Evolutionary conservation across 2,329 filamentous ascomycete species (phyloP).

Genomic region (Phialocephala sp.): DNA sequence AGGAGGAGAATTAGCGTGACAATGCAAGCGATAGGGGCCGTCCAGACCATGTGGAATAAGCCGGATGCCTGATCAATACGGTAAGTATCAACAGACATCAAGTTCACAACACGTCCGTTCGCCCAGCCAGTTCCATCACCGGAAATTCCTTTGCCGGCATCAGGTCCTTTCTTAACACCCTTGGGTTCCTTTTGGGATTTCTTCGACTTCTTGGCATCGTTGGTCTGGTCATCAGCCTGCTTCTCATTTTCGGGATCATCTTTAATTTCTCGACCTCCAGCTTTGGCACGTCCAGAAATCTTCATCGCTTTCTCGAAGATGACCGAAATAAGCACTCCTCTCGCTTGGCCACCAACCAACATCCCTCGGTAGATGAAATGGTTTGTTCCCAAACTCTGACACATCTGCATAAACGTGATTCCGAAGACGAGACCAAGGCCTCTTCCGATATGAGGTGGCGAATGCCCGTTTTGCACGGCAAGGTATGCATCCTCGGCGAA

Average conservation of each 20-base stretch:
- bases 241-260: constrained; percentile 47
- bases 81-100: constrained; percentile 96
- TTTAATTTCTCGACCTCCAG: constrained; percentile 68
- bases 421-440: constrained; percentile 86
- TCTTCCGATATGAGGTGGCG: constrained; percentile 70
- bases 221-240: constrained; percentile 49
- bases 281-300: constrained; percentile 85
- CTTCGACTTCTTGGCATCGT: constrained; percentile 47
- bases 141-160: constrained; percentile 54
- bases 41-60: constrained; percentile 92
- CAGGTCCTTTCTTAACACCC: constrained; percentile 47
- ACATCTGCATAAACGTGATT: constrained; percentile 82
- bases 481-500: constrained; percentile 82
- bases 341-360: constrained; percentile 84
- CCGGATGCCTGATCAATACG: constrained; percentile 88
- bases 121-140: constrained; percentile 85
- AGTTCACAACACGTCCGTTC: constrained; percentile 87
- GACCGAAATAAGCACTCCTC: constrained; percentile 81
- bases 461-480: constrained; percentile 56
- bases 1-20: constrained; percentile 81
- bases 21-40: constrained; percentile 77
- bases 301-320: constrained; percentile 95
- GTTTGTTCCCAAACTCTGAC: constrained; percentile 81
- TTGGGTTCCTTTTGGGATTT: constrained; percentile 35
- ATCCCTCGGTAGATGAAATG: constrained; percentile 94